Evolutionary conservation across 169 alveolate species (phyloP), one percentile per base, ranked within the genome.

Genomic region (Plasmodium fragile): DNA sequence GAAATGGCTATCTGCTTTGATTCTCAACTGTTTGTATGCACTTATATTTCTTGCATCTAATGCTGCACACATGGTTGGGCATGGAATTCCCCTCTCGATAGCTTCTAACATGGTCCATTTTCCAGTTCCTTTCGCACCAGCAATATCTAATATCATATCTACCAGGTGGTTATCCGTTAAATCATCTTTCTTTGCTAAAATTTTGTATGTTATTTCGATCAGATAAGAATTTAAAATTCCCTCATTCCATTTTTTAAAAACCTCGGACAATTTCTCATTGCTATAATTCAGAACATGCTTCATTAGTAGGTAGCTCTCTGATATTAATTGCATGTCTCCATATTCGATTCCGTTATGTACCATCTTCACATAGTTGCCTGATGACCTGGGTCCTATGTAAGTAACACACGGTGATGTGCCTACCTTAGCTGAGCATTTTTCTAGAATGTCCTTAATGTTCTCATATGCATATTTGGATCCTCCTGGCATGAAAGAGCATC

Each of bases 291-390:
- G 77, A 39, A 87, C 41, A 87, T 90, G 45, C 69, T 83, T 93
- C 92, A 85, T 82, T 25, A 93, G 32, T 41, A 73, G 7, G 79
- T 94, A 84, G 70, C 92, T 93, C 82, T 97, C 98, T 22, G 98
- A 93, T 13, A 97, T 87, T 65, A 96, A 82, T 71, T 97, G 97
- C 98, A 97, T 95, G 65, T 96, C 96, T 36, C 97, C 98, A 93
- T 97, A 97, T 81, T 97, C 98, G 41, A 97, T 97, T 25, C 98
- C 98, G 84, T 97, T 97, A 91, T 97, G 98, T 22, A 97, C 97
- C 98, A 97, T 97, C 82, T 97, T 97, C 4, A 97, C 98, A 92
- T 96, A 97, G 83, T 97, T 97, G 4, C 98, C 98, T 32, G 97
- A 83, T 32, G 97, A 96, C 3, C 98, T 97, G 2, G 96, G 91